Evolutionary conservation across 345 rosid species (phyloP).

Genomic region (Populus tremula): DNA sequence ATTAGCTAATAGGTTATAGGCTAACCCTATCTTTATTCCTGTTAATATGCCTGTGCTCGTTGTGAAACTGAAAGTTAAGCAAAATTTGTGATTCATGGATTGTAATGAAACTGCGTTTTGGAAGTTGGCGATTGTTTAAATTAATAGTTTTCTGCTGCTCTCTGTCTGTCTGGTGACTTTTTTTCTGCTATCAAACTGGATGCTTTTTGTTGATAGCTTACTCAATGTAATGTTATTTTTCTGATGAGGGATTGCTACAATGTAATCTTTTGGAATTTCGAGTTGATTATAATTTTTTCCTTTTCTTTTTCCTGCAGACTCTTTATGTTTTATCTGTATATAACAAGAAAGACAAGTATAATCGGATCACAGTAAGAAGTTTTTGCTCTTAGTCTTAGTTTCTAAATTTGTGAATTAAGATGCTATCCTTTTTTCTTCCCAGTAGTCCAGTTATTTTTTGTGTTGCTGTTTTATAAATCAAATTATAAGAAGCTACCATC

Average conservation of each 20-base stretch:
- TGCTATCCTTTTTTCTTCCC: background rate
- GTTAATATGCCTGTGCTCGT: background rate
- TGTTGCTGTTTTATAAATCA: background rate
- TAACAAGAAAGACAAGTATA: slow-evolving; percentile 90
- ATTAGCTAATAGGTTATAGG: background rate
- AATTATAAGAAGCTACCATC: background rate
- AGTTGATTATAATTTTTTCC: background rate
- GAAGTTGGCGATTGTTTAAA: background rate
- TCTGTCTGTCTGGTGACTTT: background rate
- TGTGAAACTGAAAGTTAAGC: background rate
- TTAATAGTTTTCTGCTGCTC: background rate
- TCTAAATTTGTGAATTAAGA: background rate
- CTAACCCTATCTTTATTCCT: background rate
- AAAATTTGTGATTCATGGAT: background rate
- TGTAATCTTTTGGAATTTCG: background rate
- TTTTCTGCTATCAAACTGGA: background rate
- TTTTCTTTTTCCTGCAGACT: slow-evolving; percentile 63
- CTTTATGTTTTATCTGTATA: slow-evolving; percentile 86
- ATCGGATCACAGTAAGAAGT: slow-evolving; percentile 71
- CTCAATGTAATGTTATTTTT: background rate
- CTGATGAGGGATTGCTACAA: background rate
- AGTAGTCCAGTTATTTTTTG: background rate
- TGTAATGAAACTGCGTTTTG: background rate
- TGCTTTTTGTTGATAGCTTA: background rate
- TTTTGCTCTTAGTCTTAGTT: slow-evolving; percentile 21